Evolutionary conservation across 257 asterid genomes (phyloP), one percentile per base, ranked within the genome.

Genomic region (Solanum chaucha): DNA sequence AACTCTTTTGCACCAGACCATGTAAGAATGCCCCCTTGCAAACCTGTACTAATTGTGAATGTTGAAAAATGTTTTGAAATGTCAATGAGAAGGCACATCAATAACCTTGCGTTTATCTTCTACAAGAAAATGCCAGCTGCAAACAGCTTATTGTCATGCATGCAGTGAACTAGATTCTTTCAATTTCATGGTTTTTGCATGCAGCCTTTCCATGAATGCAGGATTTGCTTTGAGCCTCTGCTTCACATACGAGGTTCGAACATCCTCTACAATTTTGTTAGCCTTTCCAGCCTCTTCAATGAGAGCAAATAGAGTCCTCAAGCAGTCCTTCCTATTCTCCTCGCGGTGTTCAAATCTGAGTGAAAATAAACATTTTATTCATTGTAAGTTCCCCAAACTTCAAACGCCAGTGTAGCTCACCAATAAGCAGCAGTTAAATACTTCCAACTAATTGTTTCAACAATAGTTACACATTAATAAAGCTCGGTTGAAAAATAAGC

Each of bases 261-360:
- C 95, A 44, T 90, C 95, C 80, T 92, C 96, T 86, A 96, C 98
- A 35, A 95, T 87, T 75, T 75, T 84, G 86, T 88, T 88, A 85
- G 99, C 99, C 88, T 93, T 93, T 70, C 94, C 95, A 51, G 98
- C 96, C 89, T 96, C 99, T 89, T 95, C 98, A 19, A 96, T 92
- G 86, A 96, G 89, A 74, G 96, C 81, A 86, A 90, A 87, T 64
- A 96, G 95, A 70, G 98, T 95, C 88, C 98, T 91, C 30, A 95
- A 92, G 92, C 99, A 96, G 89, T 96, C 99, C 93, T 96, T 96
- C 88, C 98, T 90, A 89, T 96, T 96, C 93, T 96, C 99, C 88
- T 95, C 98, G 14, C 99, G 94, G 70, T 95, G 95, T 86, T 96
- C 99, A 86, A 93, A 96, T 91, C 99, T 96, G 89, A 48, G 85